These are phyloP conservation scores for Neostapfia colusana DNA, from an alignment of 176 grass and related monocot species.

Conservation along the genomic window DNA sequence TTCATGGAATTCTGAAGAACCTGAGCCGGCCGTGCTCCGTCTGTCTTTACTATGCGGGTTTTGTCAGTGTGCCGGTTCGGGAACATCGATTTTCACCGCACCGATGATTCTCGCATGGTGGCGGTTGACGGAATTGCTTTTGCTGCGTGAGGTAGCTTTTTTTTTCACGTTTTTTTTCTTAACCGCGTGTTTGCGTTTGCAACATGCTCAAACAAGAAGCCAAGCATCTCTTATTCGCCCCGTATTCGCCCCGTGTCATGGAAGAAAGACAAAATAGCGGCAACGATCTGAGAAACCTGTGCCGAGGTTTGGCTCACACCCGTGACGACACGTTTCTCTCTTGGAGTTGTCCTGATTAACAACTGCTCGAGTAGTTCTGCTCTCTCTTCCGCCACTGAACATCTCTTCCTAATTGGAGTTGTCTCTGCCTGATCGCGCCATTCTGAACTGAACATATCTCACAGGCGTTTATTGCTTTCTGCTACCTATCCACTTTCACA, in stretches of 20 bases:
- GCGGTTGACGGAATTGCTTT: not conserved
- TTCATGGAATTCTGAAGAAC: not conserved
- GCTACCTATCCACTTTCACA: not conserved
- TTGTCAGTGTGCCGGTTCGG: not conserved
- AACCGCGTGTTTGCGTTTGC: slow-evolving; percentile 22
- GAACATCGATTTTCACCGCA: slow-evolving; percentile 24
- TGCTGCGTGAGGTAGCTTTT: not conserved
- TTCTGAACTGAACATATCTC: too few species aligned
- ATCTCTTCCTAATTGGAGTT: not conserved
- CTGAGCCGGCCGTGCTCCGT: not conserved
- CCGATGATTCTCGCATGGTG: slow-evolving; percentile 15
- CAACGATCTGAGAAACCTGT: slow-evolving; percentile 46
- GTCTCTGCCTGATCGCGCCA: not conserved
- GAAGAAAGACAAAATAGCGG: slow-evolving; percentile 19
- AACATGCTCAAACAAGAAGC: slow-evolving; percentile 32
- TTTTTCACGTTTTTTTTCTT: not conserved
- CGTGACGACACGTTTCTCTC: not conserved
- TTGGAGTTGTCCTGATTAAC: not conserved
- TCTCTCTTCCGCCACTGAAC: not conserved
- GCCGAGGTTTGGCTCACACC: not conserved
- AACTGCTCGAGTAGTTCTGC: not conserved
- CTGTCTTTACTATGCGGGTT: slow-evolving; percentile 29
- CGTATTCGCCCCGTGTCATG: too few species aligned
- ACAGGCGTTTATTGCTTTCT: not conserved
- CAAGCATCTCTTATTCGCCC: too few species aligned